phyloP scores from a whole-genome alignment of 805 yeast species.

The Suhomyces sp. region DNA sequence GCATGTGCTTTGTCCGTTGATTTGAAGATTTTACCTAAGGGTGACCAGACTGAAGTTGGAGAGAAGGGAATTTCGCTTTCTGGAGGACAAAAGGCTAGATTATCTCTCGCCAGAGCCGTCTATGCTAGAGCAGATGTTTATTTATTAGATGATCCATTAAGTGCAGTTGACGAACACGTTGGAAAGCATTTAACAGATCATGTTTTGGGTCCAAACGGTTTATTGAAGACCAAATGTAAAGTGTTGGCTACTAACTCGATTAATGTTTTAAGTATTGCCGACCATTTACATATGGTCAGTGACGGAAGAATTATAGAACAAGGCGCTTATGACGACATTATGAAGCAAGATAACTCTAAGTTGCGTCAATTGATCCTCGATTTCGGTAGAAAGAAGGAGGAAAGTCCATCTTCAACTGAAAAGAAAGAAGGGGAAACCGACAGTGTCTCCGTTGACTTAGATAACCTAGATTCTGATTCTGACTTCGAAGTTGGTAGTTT shows the following conservation, averaged over 20 bases:
- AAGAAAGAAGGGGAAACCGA: conserved; percentile 8
- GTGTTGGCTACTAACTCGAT: conserved; percentile 86
- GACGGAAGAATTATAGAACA: conserved; percentile 69
- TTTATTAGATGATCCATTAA: conserved; percentile 85
- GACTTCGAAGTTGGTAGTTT: conserved; percentile 37
- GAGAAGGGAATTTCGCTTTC: conserved; percentile 95
- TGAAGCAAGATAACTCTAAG: conserved; percentile 45
- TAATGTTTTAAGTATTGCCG: conserved; percentile 75
- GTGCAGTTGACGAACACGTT: conserved; percentile 98
- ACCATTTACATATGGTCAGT: conserved; percentile 63
- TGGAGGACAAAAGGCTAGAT: conserved; percentile 97
- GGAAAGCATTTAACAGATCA: conserved; percentile 80
- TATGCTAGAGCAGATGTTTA: conserved; percentile 92
- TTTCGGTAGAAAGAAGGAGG: conserved; percentile 51
- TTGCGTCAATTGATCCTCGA: conserved; percentile 58
- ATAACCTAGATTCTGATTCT: conserved; percentile 28
- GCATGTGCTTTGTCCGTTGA: conserved; percentile 89
- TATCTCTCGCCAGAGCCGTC: conserved; percentile 92
- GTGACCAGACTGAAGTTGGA: conserved; percentile 91
- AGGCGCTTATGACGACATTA: conserved; percentile 58
- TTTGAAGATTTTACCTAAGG: conserved; percentile 76
- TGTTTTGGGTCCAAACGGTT: conserved; percentile 79
- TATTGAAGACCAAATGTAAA: conserved; percentile 70
- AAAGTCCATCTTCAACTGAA: conserved; percentile 13
- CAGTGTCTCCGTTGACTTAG: conserved; percentile 20